A percentile compares a stretch with the other conserved stretches of the same genome.
Evolutionary conservation across 805 yeast genomes (phyloP).

Genomic region (Blastobotrys muscicola): DNA sequence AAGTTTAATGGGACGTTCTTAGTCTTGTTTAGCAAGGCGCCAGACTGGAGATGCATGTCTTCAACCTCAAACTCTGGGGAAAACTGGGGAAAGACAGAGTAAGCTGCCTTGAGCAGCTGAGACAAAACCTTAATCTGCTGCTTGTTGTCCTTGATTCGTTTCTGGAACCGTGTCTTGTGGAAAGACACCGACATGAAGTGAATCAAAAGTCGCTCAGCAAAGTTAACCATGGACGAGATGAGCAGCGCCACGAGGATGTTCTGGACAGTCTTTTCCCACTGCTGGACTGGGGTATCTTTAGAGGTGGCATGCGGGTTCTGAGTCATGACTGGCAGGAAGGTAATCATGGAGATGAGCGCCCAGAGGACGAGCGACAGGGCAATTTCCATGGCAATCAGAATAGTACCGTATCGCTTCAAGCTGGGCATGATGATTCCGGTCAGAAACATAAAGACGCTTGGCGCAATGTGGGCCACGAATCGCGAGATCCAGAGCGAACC

Average conservation of each 20-base stretch:
- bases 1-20: conserved; percentile 6
- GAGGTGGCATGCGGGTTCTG: conserved; percentile 20
- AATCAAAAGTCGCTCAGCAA: conserved; percentile 29
- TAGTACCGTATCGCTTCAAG: conserved; percentile 23
- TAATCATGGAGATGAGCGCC: conserved; percentile 29
- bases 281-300: conserved; percentile 15
- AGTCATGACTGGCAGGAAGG: conserved; percentile 27
- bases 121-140: conserved; percentile 22
- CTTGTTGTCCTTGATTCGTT: conserved; percentile 30
- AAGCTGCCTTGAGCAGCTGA: conserved; percentile 25
- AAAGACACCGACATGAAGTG: conserved; percentile 31
- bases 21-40: conserved; percentile 13
- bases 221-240: conserved; percentile 27
- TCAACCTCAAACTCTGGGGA: conserved; percentile 30
- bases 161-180: conserved; percentile 31
- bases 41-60: conserved; percentile 23
- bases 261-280: conserved; percentile 29
- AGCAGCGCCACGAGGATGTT: conserved; percentile 30
- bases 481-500: conserved; percentile 28
- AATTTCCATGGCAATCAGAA: conserved; percentile 28
- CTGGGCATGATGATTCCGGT: conserved; percentile 26
- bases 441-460: conserved; percentile 21
- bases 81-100: conserved; percentile 27
- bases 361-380: conserved; percentile 28
- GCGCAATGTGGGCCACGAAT: conserved; percentile 28